A percentile compares a stretch with the other conserved stretches of the same genome.
Evolutionary conservation across 305 asterid genomes (phyloP).

Genomic region (Fraxinus nigra): DNA sequence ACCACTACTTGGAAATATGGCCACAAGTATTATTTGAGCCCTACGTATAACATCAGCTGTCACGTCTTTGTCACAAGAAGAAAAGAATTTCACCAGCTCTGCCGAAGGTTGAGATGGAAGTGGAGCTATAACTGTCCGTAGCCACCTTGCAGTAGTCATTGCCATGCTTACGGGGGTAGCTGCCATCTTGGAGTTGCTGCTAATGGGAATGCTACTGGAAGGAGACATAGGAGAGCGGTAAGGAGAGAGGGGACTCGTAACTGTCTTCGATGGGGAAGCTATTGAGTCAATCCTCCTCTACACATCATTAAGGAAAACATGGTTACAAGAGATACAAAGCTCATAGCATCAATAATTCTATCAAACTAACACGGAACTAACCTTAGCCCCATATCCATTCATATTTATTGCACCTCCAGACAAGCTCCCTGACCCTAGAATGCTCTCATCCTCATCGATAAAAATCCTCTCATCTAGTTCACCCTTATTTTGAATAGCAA

Average conservation of each 20-base stretch:
- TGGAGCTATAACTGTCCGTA: conserved; percentile 85
- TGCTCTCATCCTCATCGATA: conserved; percentile 72
- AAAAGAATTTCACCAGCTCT: conserved; percentile 75
- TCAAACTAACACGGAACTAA: conserved; percentile 29
- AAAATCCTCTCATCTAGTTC: conserved; percentile 89
- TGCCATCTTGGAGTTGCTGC: conserved; percentile 53
- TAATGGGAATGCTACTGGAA: conserved; percentile 34
- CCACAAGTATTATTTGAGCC: conserved; percentile 86
- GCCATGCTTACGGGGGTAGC: conserved; percentile 99
- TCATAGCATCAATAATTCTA: conserved; percentile 8
- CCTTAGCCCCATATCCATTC: conserved; percentile 70
- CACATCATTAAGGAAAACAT: conserved; percentile 24
- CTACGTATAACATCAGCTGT: conserved; percentile 81
- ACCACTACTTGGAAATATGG: conserved; percentile 91
- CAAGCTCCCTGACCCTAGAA: conserved; percentile 80
- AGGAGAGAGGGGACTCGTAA: conserved; percentile 77
- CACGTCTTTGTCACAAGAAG: conserved; percentile 81
- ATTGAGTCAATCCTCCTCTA: conserved; percentile 73
- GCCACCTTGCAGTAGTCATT: conserved; percentile 98
- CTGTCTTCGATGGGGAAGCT: conserved; percentile 82
- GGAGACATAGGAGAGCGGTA: conserved; percentile 65
- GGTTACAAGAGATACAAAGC: conserved; percentile 16
- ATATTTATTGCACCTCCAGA: conserved; percentile 62
- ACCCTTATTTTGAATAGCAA: conserved; percentile 51
- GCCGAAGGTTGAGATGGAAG: conserved; percentile 80